Percentiles rank a stretch among this genome's conserved stretches.
Conservation (phyloP, 2,329 filamentous ascomycete species). For the Chaetothyriales sp. region DNA sequence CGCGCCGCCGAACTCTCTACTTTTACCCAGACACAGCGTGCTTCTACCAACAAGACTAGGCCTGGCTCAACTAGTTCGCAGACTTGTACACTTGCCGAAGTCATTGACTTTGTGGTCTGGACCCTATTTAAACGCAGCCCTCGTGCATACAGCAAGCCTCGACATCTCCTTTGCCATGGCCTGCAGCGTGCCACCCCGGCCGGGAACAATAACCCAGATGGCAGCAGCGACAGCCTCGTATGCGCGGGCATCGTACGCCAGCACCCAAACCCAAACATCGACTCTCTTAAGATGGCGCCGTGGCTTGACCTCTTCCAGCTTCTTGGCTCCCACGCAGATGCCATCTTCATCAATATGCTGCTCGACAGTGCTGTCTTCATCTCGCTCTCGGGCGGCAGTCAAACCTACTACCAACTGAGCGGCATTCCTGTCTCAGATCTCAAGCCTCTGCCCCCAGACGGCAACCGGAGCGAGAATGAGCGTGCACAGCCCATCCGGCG, state of each 20-base stretch:
- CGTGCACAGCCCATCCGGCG: background rate
- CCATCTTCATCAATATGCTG: conserved; percentile 62
- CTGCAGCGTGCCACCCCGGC: conserved; percentile 36
- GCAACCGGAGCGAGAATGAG: background rate
- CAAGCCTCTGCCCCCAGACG: conserved; percentile 21
- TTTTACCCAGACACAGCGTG: conserved; percentile 47
- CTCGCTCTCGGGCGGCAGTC: conserved; percentile 41
- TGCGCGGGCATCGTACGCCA: conserved; percentile 46
- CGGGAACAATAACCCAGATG: background rate
- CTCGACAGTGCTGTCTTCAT: conserved; percentile 64
- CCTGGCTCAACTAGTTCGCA: conserved; percentile 20
- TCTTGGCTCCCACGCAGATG: conserved; percentile 59
- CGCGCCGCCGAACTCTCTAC: conserved; percentile 42
- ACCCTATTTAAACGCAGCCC: conserved; percentile 49
- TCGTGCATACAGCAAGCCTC: conserved; percentile 36
- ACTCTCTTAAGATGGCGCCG: conserved; percentile 49
- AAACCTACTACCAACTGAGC: conserved; percentile 64
- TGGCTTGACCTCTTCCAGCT: conserved; percentile 65
- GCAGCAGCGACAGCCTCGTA: conserved; percentile 34
- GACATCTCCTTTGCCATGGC: conserved; percentile 72
- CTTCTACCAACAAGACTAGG: conserved; percentile 22
- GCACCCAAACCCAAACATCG: conserved; percentile 55
- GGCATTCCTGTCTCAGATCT: conserved; percentile 31
- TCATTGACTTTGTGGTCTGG: conserved; percentile 65
- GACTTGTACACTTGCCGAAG: conserved; percentile 48